Conservation (phyloP, 176 grass and related monocot species). For the Raddia guianensis region DNA sequence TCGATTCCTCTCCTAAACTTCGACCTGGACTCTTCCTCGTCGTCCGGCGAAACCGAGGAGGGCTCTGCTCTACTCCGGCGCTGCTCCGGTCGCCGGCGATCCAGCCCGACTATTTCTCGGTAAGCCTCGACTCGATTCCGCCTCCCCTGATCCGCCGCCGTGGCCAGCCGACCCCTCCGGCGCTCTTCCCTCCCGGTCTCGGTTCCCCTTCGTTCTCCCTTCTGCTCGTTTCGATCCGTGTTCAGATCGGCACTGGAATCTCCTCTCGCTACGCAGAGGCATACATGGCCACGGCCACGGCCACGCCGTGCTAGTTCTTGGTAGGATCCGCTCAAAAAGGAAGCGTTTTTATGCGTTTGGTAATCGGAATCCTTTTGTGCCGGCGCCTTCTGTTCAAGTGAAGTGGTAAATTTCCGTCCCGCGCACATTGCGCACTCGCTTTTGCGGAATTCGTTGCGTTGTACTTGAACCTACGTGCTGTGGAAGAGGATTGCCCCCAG, state of each 20-base stretch:
- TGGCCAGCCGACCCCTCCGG: background rate
- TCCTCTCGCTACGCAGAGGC: background rate
- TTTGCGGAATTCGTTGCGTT: background rate
- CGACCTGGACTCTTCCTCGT: background rate
- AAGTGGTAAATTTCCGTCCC: background rate
- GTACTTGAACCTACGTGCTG: background rate
- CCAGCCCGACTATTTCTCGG: background rate
- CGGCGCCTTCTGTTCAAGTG: background rate
- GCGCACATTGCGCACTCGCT: background rate
- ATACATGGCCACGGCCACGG: background rate
- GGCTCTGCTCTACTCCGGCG: background rate
- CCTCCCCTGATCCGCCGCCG: background rate
- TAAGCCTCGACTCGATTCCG: background rate
- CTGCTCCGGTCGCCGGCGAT: background rate
- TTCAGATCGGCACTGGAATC: background rate
- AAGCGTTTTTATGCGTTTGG: constrained; percentile 15
- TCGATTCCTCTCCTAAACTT: background rate
- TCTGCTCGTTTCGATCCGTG: background rate
- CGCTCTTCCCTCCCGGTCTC: background rate
- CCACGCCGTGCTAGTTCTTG: too few species aligned
- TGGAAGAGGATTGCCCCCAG: too few species aligned
- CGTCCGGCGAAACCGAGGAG: constrained; percentile 23
- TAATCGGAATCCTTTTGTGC: background rate
- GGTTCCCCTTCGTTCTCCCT: background rate
- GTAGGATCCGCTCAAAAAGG: background rate